phyloP scores from a whole-genome alignment of 345 rosid genomes.

The Gynandropsis gynandra region DNA sequence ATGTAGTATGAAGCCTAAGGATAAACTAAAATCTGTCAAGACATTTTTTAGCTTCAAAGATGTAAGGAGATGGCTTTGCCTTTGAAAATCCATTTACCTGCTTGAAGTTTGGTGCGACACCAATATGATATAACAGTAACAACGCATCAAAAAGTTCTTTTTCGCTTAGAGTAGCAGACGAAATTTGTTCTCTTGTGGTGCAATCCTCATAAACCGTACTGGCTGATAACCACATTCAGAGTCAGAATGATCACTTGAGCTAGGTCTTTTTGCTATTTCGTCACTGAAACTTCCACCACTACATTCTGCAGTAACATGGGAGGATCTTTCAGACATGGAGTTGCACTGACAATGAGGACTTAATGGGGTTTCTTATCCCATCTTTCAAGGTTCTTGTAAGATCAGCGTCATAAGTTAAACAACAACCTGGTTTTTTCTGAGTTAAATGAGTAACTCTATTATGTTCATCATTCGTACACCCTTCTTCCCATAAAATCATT shows the following conservation, averaged over 20 bases:
- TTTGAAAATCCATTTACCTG: constrained; percentile 46
- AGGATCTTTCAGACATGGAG: constrained; percentile 70
- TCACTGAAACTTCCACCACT: constrained; percentile 67
- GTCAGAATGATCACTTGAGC: constrained; percentile 82
- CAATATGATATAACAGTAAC: constrained; percentile 69
- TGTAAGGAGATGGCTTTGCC: constrained; percentile 9
- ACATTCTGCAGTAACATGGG: too few relatives aligned
- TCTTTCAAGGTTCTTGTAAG: constrained; percentile 52
- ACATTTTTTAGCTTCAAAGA: too few relatives aligned
- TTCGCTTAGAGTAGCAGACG: too few relatives aligned
- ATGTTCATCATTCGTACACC: too few relatives aligned
- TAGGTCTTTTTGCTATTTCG: constrained; percentile 83
- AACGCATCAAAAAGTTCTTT: constrained; percentile 86
- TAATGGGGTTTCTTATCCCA: constrained; percentile 42
- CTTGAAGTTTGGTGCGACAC: constrained; percentile 91
- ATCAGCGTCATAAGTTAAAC: constrained; percentile 67
- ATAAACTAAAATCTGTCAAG: constrained; percentile 27
- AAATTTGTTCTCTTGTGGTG: too few relatives aligned
- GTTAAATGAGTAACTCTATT: too few relatives aligned
- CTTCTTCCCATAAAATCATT: too few relatives aligned
- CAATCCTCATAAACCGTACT: too few relatives aligned
- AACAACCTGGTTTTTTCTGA: constrained; percentile 82
- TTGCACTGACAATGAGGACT: constrained; percentile 54
- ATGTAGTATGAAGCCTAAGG: constrained; percentile 78
- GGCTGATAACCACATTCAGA: constrained; percentile 74